Evolutionary conservation across 202 grass and related monocot genomes (phyloP).

Genomic region (Elaeis oleifera): DNA sequence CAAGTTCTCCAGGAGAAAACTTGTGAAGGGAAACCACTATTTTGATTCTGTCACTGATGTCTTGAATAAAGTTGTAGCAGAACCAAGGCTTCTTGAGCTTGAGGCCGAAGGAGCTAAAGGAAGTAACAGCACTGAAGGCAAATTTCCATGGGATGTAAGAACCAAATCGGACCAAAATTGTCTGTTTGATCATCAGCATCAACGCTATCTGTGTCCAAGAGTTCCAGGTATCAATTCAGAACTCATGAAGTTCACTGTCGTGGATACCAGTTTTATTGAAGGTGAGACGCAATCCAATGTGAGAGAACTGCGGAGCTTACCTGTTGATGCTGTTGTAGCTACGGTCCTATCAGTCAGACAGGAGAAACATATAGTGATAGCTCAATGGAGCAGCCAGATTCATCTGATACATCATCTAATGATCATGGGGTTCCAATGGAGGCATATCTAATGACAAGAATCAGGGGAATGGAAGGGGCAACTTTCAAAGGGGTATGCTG

Average conservation of each 20-base stretch:
- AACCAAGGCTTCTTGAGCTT: slow-evolving; percentile 62
- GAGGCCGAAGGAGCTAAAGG: slow-evolving; percentile 28
- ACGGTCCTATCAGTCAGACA: slow-evolving; percentile 25
- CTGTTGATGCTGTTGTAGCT: slow-evolving; percentile 37
- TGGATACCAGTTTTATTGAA: slow-evolving; percentile 83
- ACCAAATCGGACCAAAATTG: slow-evolving; percentile 28
- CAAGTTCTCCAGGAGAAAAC: slow-evolving; percentile 56
- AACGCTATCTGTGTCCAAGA: slow-evolving; percentile 29
- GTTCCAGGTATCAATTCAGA: slow-evolving; percentile 45
- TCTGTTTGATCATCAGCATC: slow-evolving; percentile 33
- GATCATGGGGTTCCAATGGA: slow-evolving; percentile 28
- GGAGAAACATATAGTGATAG: slow-evolving; percentile 36
- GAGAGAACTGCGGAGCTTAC: slow-evolving; percentile 73
- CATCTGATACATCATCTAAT: slow-evolving; percentile 34
- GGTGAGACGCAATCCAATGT: slow-evolving; percentile 58
- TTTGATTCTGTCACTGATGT: slow-evolving; percentile 98
- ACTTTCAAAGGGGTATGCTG: slow-evolving; percentile 24
- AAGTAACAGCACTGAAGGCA: slow-evolving; percentile 29
- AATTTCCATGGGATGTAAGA: slow-evolving; percentile 39
- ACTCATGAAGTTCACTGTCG: slow-evolving; percentile 87
- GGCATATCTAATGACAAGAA: slow-evolving; percentile 26
- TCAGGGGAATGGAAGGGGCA: slow-evolving; percentile 26
- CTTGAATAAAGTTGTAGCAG: slow-evolving; percentile 81
- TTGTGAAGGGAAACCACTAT: slow-evolving; percentile 91
- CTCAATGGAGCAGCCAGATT: slow-evolving; percentile 41